A percentile compares a stretch with the other conserved stretches of the same genome.
phyloP scores from a whole-genome alignment of 768 basidiomycete species.

The Tylopilus sp. region DNA sequence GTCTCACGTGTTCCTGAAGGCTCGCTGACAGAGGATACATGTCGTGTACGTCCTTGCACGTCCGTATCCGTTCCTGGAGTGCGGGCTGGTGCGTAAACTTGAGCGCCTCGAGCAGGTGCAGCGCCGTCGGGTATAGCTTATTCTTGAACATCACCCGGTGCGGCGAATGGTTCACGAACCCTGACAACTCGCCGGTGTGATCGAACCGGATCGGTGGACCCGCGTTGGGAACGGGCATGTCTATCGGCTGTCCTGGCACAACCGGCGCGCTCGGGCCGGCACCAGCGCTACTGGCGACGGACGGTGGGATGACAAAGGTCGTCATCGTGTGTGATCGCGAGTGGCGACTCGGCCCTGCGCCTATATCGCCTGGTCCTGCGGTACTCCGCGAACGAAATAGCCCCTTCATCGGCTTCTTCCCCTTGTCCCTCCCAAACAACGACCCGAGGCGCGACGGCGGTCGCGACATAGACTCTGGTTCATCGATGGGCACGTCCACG shows the following conservation, averaged over 20 bases:
- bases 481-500: neutral
- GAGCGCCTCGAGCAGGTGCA: slow-evolving; percentile 75
- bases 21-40: slow-evolving; percentile 36
- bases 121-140: slow-evolving; percentile 60
- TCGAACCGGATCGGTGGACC: slow-evolving; percentile 39
- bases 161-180: slow-evolving; percentile 65
- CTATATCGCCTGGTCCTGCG: slow-evolving; percentile 13
- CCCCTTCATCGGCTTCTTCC: slow-evolving; percentile 37
- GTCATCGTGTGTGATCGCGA: slow-evolving; percentile 20
- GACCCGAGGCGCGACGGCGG: slow-evolving; percentile 19
- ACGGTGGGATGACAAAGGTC: slow-evolving; percentile 24
- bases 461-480: slow-evolving; percentile 16
- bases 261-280: no score
- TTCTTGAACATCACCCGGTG: slow-evolving; percentile 57
- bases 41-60: slow-evolving; percentile 36
- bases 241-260: no score
- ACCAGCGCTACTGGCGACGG: neutral
- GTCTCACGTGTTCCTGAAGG: slow-evolving; percentile 36
- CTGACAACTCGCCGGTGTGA: slow-evolving; percentile 38
- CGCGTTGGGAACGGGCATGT: slow-evolving; percentile 15
- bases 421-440: slow-evolving; percentile 32
- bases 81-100: slow-evolving; percentile 57
- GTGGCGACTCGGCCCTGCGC: slow-evolving; percentile 9
- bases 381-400: slow-evolving; percentile 46
- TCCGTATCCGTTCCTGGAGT: slow-evolving; percentile 56